Percentiles rank a stretch among this genome's conserved stretches.
These are phyloP conservation scores for Xylogone sp. DNA, from an alignment of 2,329 filamentous ascomycete genomes.

Conservation along the genomic window DNA sequence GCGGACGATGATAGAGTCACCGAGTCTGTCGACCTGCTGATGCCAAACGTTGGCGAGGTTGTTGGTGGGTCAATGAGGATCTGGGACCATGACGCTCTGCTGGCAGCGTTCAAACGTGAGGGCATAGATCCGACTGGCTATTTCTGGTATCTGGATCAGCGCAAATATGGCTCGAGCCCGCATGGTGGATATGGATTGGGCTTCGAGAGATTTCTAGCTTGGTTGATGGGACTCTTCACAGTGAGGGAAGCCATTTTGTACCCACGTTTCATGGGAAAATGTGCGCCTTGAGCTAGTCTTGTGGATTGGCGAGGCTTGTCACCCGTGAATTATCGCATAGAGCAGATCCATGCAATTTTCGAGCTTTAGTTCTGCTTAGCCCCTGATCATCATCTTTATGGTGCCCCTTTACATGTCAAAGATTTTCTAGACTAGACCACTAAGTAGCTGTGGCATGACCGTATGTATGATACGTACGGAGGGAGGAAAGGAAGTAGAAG, in stretches of 20 bases:
- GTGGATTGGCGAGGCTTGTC: no score
- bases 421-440: no score
- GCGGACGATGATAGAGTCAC: slow-evolving; percentile 76
- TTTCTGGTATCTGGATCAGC: slow-evolving; percentile 96
- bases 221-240: slow-evolving; percentile 61
- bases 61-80: slow-evolving; percentile 97
- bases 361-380: no score
- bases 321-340: no score
- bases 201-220: slow-evolving; percentile 71
- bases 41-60: slow-evolving; percentile 97
- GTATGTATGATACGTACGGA: no score
- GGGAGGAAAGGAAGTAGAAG: no score
- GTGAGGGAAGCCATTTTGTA: slow-evolving; percentile 69
- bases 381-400: no score
- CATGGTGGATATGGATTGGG: slow-evolving; percentile 83
- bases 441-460: no score
- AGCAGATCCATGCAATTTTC: no score
- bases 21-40: slow-evolving; percentile 78
- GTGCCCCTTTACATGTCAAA: no score
- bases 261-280: slow-evolving; percentile 76
- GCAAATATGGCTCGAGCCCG: slow-evolving; percentile 87
- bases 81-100: slow-evolving; percentile 83
- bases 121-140: slow-evolving; percentile 81
- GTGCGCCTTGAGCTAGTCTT: slow-evolving; percentile 24
- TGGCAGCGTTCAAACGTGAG: slow-evolving; percentile 83